Conservation (phyloP, 108 stramenopile genomes). For the Nannochloropsis gaditana region DNA sequence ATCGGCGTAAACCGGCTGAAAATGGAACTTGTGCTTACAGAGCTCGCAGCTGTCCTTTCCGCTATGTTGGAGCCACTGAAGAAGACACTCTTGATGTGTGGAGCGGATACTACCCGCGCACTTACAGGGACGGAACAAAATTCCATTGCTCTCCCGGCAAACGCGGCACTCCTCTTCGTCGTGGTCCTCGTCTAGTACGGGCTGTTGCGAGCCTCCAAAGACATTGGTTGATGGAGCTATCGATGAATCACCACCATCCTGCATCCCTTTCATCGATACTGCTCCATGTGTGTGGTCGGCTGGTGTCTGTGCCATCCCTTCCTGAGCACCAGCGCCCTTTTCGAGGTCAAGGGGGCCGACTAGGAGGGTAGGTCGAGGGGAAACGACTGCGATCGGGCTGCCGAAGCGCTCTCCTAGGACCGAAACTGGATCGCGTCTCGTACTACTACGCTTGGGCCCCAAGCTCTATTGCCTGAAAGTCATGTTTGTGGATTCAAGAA, state of each 20-base stretch:
- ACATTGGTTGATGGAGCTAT: neutral
- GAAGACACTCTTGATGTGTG: conserved; percentile 49
- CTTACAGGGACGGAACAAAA: conserved; percentile 2
- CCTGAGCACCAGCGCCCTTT: too few relatives aligned
- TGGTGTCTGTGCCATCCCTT: too few relatives aligned
- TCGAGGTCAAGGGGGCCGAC: too few relatives aligned
- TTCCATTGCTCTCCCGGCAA: neutral
- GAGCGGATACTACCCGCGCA: conserved; percentile 24
- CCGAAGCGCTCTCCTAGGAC: too few relatives aligned
- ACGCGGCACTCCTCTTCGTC: conserved; percentile 31
- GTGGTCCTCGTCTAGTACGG: neutral
- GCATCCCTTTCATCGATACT: neutral
- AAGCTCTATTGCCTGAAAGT: too few relatives aligned
- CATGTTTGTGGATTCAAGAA: too few relatives aligned
- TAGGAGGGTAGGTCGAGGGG: too few relatives aligned
- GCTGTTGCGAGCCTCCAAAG: neutral
- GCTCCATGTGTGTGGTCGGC: too few relatives aligned
- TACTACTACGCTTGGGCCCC: too few relatives aligned
- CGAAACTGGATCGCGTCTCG: too few relatives aligned
- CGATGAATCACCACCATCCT: neutral
- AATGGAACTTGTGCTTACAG: conserved; percentile 36
- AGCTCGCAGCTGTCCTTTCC: conserved; percentile 52
- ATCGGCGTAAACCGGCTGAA: conserved; percentile 21
- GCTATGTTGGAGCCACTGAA: conserved; percentile 50
- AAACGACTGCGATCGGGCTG: too few relatives aligned